Evolutionary conservation across 129 eudicot genomes (phyloP).

Genomic region (Glebionis coronaria): DNA sequence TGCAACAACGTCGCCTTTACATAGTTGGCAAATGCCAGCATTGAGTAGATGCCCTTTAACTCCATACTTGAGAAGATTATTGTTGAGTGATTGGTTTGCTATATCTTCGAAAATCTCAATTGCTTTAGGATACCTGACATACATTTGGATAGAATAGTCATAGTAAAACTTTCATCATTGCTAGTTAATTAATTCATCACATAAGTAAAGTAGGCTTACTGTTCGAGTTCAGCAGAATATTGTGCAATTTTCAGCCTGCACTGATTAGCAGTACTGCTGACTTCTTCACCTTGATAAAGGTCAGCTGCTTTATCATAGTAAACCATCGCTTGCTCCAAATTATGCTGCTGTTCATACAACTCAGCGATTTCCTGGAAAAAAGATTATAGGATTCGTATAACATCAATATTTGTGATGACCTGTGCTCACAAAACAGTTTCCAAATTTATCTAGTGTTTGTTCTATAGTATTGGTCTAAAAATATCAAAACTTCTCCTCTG

Average conservation of each 20-base stretch:
- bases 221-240: constrained; percentile 38
- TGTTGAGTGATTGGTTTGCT: constrained; percentile 35
- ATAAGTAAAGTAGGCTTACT: constrained; percentile 19
- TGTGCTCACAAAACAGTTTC: not conserved
- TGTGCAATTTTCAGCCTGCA: constrained; percentile 66
- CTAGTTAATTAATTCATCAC: not conserved
- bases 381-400: not conserved
- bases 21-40: constrained; percentile 54
- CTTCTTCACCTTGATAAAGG: constrained; percentile 63
- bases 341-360: constrained; percentile 55
- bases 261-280: constrained; percentile 48
- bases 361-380: constrained; percentile 72
- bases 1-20: constrained; percentile 46
- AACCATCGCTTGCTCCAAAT: constrained; percentile 56
- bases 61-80: constrained; percentile 40
- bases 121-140: constrained; percentile 37
- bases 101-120: constrained; percentile 44
- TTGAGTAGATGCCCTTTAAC: constrained; percentile 47
- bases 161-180: not conserved
- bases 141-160: not conserved
- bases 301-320: constrained; percentile 65
- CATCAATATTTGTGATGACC: not conserved
- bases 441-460: no score
- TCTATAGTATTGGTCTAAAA: no score
- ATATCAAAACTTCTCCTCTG: no score